Evolutionary conservation across 202 grass and related monocot genomes (phyloP).

Genomic region (Zoysia matrella): DNA sequence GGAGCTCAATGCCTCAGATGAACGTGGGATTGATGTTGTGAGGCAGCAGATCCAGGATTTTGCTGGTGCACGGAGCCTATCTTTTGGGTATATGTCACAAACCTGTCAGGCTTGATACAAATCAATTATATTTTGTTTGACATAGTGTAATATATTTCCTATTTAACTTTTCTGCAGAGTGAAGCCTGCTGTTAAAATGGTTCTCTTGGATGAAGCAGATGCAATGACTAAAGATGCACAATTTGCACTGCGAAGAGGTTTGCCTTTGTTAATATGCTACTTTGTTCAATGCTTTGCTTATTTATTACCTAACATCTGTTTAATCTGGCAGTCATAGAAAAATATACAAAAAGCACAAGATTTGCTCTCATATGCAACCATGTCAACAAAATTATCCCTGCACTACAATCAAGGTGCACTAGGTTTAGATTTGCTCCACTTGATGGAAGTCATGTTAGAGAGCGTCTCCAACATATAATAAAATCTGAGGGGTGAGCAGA

Average conservation of each 20-base stretch:
- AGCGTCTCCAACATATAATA: too few relatives aligned
- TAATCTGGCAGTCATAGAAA: slow-evolving; percentile 80
- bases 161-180: slow-evolving; percentile 65
- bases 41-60: too few relatives aligned
- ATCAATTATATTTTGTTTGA: neutral
- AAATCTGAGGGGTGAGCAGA: slow-evolving; percentile 63
- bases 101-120: neutral
- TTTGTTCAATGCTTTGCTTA: slow-evolving; percentile 3
- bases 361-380: slow-evolving; percentile 99
- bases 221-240: slow-evolving; percentile 99
- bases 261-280: slow-evolving; percentile 30
- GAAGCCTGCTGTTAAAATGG: slow-evolving; percentile 72
- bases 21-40: slow-evolving; percentile 79
- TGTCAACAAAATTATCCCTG: slow-evolving; percentile 99
- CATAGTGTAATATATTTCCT: slow-evolving; percentile 29
- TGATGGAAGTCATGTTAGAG: too few relatives aligned
- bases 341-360: slow-evolving; percentile 96
- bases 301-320: slow-evolving; percentile 30
- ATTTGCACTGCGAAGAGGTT: slow-evolving; percentile 96
- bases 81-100: slow-evolving; percentile 50
- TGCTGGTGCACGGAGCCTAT: too few relatives aligned
- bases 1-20: slow-evolving; percentile 94
- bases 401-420: slow-evolving; percentile 95
- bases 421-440: slow-evolving; percentile 89
- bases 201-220: slow-evolving; percentile 54